A percentile compares a stretch with the other conserved stretches of the same genome.
phyloP scores from a whole-genome alignment of 768 basidiomycete species.

The Cystobasidium tubakii region DNA sequence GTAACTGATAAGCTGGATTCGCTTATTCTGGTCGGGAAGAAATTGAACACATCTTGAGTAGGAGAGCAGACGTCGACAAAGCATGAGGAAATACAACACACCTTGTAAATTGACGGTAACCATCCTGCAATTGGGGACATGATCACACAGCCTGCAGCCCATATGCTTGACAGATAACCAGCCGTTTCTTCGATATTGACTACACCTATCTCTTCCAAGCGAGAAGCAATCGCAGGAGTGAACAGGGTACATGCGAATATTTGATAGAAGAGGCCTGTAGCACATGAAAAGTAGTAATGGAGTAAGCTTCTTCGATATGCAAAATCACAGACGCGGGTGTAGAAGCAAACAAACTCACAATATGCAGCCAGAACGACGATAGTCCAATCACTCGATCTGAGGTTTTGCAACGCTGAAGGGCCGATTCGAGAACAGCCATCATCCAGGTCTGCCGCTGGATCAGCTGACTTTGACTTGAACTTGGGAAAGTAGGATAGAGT shows the following conservation, averaged over 20 bases:
- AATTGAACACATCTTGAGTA: too few species aligned
- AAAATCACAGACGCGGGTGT: too few species aligned
- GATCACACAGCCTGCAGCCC: slow-evolving; percentile 1
- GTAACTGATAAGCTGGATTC: not conserved
- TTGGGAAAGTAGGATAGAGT: too few species aligned
- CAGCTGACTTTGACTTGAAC: too few species aligned
- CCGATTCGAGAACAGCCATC: too few species aligned
- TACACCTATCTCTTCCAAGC: not conserved
- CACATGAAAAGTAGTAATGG: not conserved
- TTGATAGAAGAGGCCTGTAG: slow-evolving; percentile 2
- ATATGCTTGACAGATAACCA: slow-evolving; percentile 6
- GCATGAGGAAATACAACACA: not conserved
- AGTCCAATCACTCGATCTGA: not conserved
- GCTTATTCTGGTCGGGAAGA: slow-evolving; percentile 6
- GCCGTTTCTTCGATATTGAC: not conserved
- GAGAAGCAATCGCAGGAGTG: not conserved
- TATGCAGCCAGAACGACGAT: not conserved
- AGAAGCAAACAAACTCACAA: too few species aligned
- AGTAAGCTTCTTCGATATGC: not conserved
- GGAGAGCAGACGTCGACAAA: too few species aligned
- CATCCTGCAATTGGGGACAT: not conserved
- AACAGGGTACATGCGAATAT: not conserved
- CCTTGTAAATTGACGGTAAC: not conserved
- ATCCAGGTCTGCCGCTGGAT: too few species aligned
- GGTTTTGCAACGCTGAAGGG: not conserved